phyloP scores from a whole-genome alignment of 2,329 filamentous ascomycete genomes.

The Ophiostoma angusticollis region DNA sequence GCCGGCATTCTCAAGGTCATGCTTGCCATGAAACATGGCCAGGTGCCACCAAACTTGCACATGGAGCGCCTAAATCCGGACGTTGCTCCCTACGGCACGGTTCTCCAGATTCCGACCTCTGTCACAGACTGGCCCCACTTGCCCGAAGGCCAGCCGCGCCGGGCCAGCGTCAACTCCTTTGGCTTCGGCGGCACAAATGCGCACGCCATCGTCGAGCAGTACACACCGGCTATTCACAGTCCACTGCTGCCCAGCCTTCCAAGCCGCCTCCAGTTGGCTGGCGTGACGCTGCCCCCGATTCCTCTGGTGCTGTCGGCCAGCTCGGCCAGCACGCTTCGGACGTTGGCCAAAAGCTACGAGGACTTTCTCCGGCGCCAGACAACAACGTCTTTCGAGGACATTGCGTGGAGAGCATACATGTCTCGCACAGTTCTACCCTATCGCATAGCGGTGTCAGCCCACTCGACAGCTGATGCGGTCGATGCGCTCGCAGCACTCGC shows the following conservation, averaged over 20 bases:
- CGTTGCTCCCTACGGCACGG: conserved; percentile 23
- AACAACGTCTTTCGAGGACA: conserved; percentile 10
- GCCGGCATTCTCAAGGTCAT: conserved; percentile 22
- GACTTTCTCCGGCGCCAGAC: not conserved
- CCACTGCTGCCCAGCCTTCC: not conserved
- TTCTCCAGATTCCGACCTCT: conserved; percentile 14
- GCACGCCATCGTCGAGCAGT: conserved; percentile 38
- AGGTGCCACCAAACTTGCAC: conserved; percentile 20
- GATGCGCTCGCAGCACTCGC: not conserved
- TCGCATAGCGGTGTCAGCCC: conserved; percentile 2
- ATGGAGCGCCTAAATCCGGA: conserved; percentile 27
- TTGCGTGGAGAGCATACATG: conserved; percentile 1
- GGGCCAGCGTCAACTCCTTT: conserved; percentile 42
- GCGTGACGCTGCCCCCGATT: not conserved
- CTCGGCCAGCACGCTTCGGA: conserved; percentile 1
- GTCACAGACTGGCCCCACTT: conserved; percentile 6
- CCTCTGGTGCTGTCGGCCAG: conserved; percentile 2
- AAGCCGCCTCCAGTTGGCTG: too few relatives aligned
- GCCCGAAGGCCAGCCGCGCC: conserved; percentile 28
- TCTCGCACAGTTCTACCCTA: conserved; percentile 1
- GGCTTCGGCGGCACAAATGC: conserved; percentile 45
- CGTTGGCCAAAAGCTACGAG: not conserved
- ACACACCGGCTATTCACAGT: conserved; percentile 23
- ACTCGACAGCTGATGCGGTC: not conserved
- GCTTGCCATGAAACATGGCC: conserved; percentile 18